Conservation (phyloP, 2,329 filamentous ascomycete species). For the Arthrobotrys sphaeroides region DNA sequence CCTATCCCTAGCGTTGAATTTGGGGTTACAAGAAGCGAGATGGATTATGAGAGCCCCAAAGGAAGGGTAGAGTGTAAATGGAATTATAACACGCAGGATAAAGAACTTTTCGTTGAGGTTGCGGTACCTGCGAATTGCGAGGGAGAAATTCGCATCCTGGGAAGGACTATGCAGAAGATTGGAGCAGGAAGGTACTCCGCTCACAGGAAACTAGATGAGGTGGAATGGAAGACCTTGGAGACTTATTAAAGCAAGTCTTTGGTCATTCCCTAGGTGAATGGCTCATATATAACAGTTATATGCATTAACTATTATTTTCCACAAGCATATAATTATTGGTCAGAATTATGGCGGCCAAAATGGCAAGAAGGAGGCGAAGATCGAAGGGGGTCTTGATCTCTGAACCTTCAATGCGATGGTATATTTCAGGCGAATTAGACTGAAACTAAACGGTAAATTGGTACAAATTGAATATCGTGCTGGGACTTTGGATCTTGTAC, state of each 20-base stretch:
- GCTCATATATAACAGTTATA: too few relatives aligned
- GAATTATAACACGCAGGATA: constrained; percentile 29
- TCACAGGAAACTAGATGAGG: constrained; percentile 4
- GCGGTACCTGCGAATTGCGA: constrained; percentile 31
- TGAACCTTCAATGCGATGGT: too few relatives aligned
- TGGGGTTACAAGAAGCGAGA: constrained; percentile 17
- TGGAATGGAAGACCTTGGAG: constrained; percentile 32
- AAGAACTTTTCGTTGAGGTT: constrained; percentile 33
- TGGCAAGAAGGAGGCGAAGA: too few relatives aligned
- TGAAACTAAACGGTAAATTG: too few relatives aligned
- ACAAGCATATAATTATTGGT: too few relatives aligned
- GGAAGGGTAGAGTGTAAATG: constrained; percentile 37
- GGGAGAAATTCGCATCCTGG: constrained; percentile 27
- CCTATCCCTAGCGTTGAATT: constrained; percentile 36
- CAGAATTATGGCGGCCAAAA: too few relatives aligned
- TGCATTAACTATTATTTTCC: too few relatives aligned
- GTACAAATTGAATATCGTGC: too few relatives aligned
- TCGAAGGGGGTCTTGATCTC: too few relatives aligned
- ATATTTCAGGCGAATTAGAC: too few relatives aligned
- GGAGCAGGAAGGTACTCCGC: constrained; percentile 25
- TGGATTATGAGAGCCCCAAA: constrained; percentile 23
- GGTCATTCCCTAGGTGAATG: background rate
- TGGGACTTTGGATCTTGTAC: too few relatives aligned
- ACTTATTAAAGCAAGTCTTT: background rate
- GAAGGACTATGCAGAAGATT: constrained; percentile 25